These are phyloP conservation scores for Tetrastigma voinierianum DNA, from an alignment of 164 flowering plant genomes.

Conservation along the genomic window DNA sequence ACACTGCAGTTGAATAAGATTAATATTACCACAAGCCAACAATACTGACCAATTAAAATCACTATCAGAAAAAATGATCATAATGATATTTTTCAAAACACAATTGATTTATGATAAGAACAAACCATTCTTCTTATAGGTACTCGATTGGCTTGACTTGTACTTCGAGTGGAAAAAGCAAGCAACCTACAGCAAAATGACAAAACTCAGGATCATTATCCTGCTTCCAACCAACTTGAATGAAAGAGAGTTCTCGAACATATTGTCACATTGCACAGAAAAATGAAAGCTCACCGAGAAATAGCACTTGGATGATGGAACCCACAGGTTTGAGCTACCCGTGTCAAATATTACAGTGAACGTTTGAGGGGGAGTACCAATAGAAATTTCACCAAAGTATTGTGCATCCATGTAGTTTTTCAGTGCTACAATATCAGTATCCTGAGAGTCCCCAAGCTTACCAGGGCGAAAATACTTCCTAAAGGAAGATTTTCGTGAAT, in stretches of 20 bases:
- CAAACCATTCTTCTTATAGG: slow-evolving; percentile 41
- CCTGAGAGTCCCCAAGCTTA: slow-evolving; percentile 36
- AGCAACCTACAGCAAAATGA: slow-evolving; percentile 24
- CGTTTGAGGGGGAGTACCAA: slow-evolving; percentile 86
- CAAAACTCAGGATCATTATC: not conserved
- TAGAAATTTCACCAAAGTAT: slow-evolving; percentile 81
- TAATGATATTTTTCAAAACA: not conserved
- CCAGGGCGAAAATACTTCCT: slow-evolving; percentile 40
- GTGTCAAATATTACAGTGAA: slow-evolving; percentile 90
- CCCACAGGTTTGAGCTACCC: slow-evolving; percentile 91
- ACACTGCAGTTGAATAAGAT: not conserved
- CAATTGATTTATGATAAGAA: not conserved
- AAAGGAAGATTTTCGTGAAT: slow-evolving; percentile 27
- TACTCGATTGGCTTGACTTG: slow-evolving; percentile 32
- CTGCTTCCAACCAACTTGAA: not conserved
- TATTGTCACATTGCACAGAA: not conserved
- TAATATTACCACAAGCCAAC: not conserved
- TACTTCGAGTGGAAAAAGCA: slow-evolving; percentile 47
- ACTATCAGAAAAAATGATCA: too few species aligned
- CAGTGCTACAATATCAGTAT: slow-evolving; percentile 56
- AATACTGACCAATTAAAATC: too few species aligned
- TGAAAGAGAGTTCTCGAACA: not conserved
- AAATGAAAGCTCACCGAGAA: slow-evolving; percentile 50
- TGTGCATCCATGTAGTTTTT: slow-evolving; percentile 93
- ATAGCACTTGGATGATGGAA: slow-evolving; percentile 74